These are phyloP conservation scores for Camptophora hylomeconis DNA, from an alignment of 2,329 filamentous ascomycete species.

Conservation along the genomic window DNA sequence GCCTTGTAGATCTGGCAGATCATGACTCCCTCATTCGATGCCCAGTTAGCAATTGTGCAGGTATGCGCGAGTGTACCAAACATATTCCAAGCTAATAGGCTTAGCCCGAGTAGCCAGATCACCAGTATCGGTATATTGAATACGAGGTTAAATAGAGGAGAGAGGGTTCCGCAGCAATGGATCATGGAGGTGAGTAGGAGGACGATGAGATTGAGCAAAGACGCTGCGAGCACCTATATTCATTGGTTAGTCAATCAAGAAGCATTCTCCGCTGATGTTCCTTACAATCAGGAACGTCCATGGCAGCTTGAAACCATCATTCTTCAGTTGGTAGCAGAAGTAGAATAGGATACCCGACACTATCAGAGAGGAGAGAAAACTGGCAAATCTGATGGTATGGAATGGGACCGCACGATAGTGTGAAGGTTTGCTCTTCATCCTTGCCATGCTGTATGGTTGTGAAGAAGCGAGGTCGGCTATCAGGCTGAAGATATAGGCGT, in stretches of 20 bases:
- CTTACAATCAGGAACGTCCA: constrained; percentile 48
- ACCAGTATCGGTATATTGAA: constrained; percentile 36
- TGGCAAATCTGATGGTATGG: constrained; percentile 24
- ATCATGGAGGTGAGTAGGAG: constrained; percentile 36
- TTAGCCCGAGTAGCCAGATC: constrained; percentile 40
- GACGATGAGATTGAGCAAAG: constrained; percentile 39
- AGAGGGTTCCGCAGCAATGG: constrained; percentile 39
- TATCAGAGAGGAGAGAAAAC: constrained; percentile 40
- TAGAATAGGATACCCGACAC: constrained; percentile 42
- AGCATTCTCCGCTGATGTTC: constrained; percentile 2
- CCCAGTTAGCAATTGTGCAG: constrained; percentile 40
- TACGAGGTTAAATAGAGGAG: constrained; percentile 36
- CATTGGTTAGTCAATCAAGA: constrained; percentile 1
- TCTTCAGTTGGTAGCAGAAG: constrained; percentile 41
- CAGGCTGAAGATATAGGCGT: constrained; percentile 1
- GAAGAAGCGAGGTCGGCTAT: no score
- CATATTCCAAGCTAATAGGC: constrained; percentile 41
- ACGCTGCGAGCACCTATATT: constrained; percentile 36
- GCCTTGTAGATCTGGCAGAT: constrained; percentile 48
- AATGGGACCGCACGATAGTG: constrained; percentile 28
- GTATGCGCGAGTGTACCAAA: constrained; percentile 38
- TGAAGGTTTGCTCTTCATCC: constrained; percentile 18
- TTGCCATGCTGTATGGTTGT: constrained; percentile 4
- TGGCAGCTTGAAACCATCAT: constrained; percentile 39
- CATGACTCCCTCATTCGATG: constrained; percentile 39